These are phyloP conservation scores for Beta corolliflora DNA, from an alignment of 179 eudicot genomes.

Conservation along the genomic window DNA sequence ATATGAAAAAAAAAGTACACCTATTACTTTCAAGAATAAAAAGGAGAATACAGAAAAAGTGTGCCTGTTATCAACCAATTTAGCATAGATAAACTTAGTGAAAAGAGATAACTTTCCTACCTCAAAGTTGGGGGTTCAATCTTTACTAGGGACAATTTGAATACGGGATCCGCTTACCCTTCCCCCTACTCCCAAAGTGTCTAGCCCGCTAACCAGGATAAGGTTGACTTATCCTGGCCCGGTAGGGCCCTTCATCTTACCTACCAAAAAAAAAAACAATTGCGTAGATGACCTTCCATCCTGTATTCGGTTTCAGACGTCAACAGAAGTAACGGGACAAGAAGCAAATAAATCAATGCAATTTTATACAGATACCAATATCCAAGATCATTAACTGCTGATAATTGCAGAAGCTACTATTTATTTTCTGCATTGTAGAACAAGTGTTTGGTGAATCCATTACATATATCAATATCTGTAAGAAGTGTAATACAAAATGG, in stretches of 20 bases:
- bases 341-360: neutral
- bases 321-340: neutral
- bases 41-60: too few species aligned
- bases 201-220: too few species aligned
- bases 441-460: constrained; percentile 22
- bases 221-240: too few species aligned
- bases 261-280: too few species aligned
- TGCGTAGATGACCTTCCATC: neutral
- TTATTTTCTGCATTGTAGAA: constrained; percentile 35
- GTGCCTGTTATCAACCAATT: neutral
- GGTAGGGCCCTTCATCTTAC: too few species aligned
- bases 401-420: constrained; percentile 24
- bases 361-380: neutral
- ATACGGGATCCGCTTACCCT: too few species aligned
- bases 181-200: too few species aligned
- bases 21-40: too few species aligned
- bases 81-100: too few species aligned
- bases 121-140: too few species aligned
- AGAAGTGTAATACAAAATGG: constrained; percentile 33
- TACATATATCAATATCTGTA: constrained; percentile 30
- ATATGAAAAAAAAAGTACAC: neutral
- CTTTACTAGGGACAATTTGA: too few species aligned
- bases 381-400: neutral
- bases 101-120: too few species aligned
- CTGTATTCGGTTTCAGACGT: neutral